Base-by-base conservation (phyloP, 1,139 yeast species). In the Yamadazyma mexicana region DNA sequence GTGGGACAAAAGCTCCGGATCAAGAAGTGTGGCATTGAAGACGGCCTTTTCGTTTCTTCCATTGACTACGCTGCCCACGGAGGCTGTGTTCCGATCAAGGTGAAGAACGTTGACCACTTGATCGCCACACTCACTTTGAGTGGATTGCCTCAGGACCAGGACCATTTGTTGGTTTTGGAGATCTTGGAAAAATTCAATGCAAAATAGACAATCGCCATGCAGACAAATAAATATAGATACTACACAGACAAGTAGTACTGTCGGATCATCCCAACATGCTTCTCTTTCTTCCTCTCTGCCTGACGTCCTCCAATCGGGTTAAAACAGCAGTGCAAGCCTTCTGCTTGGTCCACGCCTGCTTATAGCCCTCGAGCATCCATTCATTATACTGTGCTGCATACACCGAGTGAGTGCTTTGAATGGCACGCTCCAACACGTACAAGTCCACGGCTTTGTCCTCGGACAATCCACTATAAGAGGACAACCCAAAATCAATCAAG, bases 391-490 rank as follows among this genome's bases (percentile, higher is more conserved):
- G 54, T 1, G 73, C 77, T 4, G 96, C 74, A 54, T 76, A 77
- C 4, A 74, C 73, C 0, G 98, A 92, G 59, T 94, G 98, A 0
- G 98, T 94, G 49, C 96, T 87, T 29, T 78, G 64, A 16, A 94
- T 77, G 1, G 99, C 98, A 52, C 98, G 72, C 59, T 94, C 98
- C 46, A 94, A 66, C 8, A 94, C 98, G 55, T 92, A 94, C 44
- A 94, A 61, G 59, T 94, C 99, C 12, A 94, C 98, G 2, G 98
- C 98, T 59, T 88, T 89, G 57, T 92, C 98, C 54, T 94, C 98
- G 0, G 87, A 76, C 46, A 88, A 58, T 0, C 78, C 76, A 1
- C 95, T 81, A 42, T 82, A 81, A n/a, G 89, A 79, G 5, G 87
- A 80, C 15, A 94, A 72, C 0, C 99, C 99, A 63, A 94, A 92